Evolutionary conservation across 108 stramenopile species (phyloP), one percentile per base, ranked within the genome.

Genomic region (Pseudonitzschia delicatissima): DNA sequence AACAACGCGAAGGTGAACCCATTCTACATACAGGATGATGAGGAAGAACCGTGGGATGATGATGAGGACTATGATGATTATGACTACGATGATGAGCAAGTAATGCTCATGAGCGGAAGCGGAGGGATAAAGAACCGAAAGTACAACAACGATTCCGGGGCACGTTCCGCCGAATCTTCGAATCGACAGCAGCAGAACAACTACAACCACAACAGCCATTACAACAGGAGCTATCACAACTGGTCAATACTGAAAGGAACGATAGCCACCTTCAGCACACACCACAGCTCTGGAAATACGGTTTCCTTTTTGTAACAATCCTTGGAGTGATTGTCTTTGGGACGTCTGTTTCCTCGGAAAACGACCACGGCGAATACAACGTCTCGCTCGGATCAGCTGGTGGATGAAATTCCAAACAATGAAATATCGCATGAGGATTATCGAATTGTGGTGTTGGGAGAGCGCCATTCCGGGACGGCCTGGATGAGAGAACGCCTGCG

Each of bases 371-470:
- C 34, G 33, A 59, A 28, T 3, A 33, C 3, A 32, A 34, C 39
- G 9, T 61, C 21, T 61, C 53, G 33, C 53, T 27, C 53, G 23
- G 33, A 32, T 23, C 36, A 36, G 6, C 3, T 20, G 9, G 40
- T 5, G 42, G 39, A 12, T 9, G 40, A 2, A 25, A 44, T 40
- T 29, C 2, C 34, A 17, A 37, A 3, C 26, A 34, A 53, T 29
- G 37, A 45, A 1, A 27, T 31, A 12, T 23, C 64, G 5, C 31
- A 57, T 26, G 44, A 58, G 12, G 35, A 67, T 33, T 52, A 52
- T 28, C 77, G 68, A 31, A 69, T 85, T 40, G 82, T 78, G 7
- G 67, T 85, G 5, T 28, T 85, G 6, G 84, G 82, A 12, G 84
- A 85, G 62, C 69, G 84, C 23, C 74, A 80, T 18, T 82, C 79